phyloP scores from a whole-genome alignment of 1,284 basidiomycete species.

The Boletellus sp. region DNA sequence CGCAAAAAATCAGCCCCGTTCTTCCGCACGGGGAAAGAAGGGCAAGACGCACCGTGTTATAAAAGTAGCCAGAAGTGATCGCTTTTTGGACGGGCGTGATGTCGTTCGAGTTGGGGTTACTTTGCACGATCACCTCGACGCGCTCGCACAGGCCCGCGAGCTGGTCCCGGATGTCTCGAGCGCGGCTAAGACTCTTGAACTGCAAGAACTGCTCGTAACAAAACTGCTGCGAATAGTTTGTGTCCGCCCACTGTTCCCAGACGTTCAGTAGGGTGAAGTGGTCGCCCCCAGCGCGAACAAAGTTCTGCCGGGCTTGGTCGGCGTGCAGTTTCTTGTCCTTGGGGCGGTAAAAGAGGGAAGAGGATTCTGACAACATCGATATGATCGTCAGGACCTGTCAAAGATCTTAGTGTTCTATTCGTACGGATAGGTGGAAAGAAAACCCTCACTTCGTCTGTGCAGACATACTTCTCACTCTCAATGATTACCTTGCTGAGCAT shows the following conservation, averaged over 20 bases:
- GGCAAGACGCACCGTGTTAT: conserved; percentile 73
- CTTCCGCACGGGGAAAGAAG: too few relatives aligned
- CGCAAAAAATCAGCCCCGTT: too few relatives aligned
- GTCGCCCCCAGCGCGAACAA: conserved; percentile 93
- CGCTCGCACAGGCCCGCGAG: conserved; percentile 93
- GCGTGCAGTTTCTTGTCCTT: conserved; percentile 97
- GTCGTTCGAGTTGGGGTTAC: conserved; percentile 88
- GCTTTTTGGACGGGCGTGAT: conserved; percentile 93
- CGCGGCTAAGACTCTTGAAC: conserved; percentile 91
- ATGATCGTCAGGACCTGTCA: conserved; percentile 89
- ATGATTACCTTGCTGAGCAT: conserved; percentile 97
- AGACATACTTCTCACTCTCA: conserved; percentile 90
- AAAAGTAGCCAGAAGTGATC: conserved; percentile 93
- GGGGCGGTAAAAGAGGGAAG: conserved; percentile 92
- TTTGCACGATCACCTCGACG: conserved; percentile 88
- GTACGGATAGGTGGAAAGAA: neutral
- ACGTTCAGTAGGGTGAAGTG: conserved; percentile 97
- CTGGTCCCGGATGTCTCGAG: conserved; percentile 95
- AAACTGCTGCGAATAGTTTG: conserved; percentile 91
- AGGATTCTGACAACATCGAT: conserved; percentile 94
- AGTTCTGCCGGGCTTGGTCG: conserved; percentile 95
- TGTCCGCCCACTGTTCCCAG: conserved; percentile 98
- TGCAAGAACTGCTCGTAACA: conserved; percentile 98
- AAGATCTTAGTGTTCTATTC: neutral
- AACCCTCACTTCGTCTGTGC: conserved; percentile 84